A percentile compares a stretch with the other conserved stretches of the same genome.
phyloP scores from a whole-genome alignment of 192 early-diverging fungal genomes.

The Podila clonocystis region DNA sequence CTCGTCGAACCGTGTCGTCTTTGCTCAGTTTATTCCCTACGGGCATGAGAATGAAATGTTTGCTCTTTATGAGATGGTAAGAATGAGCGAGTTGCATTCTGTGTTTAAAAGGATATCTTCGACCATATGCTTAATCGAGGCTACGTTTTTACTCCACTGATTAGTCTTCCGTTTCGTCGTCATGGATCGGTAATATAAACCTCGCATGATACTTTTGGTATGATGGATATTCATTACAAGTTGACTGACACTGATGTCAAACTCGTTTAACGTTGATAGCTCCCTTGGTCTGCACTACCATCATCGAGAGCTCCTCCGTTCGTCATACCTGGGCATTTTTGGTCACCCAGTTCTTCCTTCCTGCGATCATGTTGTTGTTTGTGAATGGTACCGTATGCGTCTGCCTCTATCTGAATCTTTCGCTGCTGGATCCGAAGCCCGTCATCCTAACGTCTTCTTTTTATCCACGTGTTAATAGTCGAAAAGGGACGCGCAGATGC shows the following conservation, averaged over 20 bases:
- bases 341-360: conserved; percentile 30
- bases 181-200: conserved; percentile 54
- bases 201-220: not conserved
- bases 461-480: not conserved
- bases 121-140: conserved; percentile 40
- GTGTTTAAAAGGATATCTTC: too few relatives aligned
- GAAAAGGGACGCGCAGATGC: not conserved
- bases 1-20: conserved; percentile 62
- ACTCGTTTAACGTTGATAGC: conserved; percentile 16
- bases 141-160: conserved; percentile 26
- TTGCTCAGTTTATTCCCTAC: conserved; percentile 66
- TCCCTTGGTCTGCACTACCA: conserved; percentile 65
- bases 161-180: conserved; percentile 39
- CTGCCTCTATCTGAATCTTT: not conserved
- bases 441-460: not conserved
- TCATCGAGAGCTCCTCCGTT: conserved; percentile 50
- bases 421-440: not conserved
- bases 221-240: too few relatives aligned
- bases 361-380: conserved; percentile 29
- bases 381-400: conserved; percentile 28
- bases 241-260: not conserved
- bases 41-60: conserved; percentile 75
- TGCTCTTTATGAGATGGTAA: conserved; percentile 62
- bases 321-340: conserved; percentile 38
- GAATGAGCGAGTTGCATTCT: not conserved